Evolutionary conservation across 1,284 basidiomycete species (phyloP), one percentile per base, ranked within the genome.

Genomic region (Leccinum solheimii): DNA sequence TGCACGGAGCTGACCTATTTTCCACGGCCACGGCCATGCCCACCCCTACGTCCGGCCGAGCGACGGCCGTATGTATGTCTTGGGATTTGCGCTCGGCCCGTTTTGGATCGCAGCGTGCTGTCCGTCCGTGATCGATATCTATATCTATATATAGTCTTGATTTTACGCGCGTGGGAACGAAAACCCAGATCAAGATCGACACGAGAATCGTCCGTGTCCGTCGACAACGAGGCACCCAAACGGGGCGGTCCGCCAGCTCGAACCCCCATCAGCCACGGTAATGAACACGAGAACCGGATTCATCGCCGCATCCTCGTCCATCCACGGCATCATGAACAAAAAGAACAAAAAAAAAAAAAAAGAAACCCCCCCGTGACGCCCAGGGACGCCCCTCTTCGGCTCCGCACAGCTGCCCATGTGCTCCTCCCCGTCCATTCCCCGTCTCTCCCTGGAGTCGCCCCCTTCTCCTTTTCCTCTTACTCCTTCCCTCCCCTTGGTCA

Each of bases 141-240:
- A 59, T 64, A 10, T 40, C 58, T 27, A 59, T 62, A 62, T 68
- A 23, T 32, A 48, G 63, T 11, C 43, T 40, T 45, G 38, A 36
- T 53, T 55, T 61, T 55, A 53, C 61, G 36, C 53, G 56, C 49
- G 62, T 65, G 64, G 8, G 66, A 65, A 61, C 55, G 13, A 13
- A 56, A 62, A 34, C 63, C 66, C 64, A 65, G 65, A 66, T 66
- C 65, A 67, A 67, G 65, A 66, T 66, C 65, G 65, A 66, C 65
- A 56, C 63, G 55, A 66, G 63, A 64, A 65, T 62, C 61, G 19
- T 14, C 49, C 49, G 50, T 51, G 43, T 59, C 43, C 57, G 52
- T 43, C 45, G 62, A 63, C 50, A 55, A 61, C 58, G 63, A 64
- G 62, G 58, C 62, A 48, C 62, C 50, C 50, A 51, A 51, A 51